phyloP scores from a whole-genome alignment of 306 rosid genomes.

The Oxytropis ochrocephala region DNA sequence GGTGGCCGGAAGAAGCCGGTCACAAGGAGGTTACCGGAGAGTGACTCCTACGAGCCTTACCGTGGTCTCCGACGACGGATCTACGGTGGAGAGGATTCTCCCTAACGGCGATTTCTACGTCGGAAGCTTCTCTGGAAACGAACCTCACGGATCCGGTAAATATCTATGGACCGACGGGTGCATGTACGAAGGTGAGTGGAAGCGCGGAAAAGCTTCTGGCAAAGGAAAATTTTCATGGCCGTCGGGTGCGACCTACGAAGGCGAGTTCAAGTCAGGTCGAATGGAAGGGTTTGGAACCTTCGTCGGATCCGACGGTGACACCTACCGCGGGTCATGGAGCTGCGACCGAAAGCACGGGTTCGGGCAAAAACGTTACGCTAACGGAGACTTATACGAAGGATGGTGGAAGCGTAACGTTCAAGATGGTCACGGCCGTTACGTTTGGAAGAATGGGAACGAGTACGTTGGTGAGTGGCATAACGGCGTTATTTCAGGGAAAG shows the following conservation, averaged over 20 bases:
- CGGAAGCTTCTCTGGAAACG: constrained; percentile 73
- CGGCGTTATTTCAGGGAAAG: constrained; percentile 80
- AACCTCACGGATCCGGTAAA: constrained; percentile 90
- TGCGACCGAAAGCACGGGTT: constrained; percentile 79
- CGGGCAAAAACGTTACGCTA: constrained; percentile 75
- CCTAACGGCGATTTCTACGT: constrained; percentile 91
- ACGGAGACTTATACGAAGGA: constrained; percentile 85
- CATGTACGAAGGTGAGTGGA: constrained; percentile 85
- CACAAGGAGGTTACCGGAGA: constrained; percentile 58
- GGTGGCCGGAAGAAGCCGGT: constrained; percentile 45
- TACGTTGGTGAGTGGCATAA: constrained; percentile 83
- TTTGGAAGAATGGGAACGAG: constrained; percentile 80
- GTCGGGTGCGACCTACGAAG: constrained; percentile 86
- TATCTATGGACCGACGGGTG: constrained; percentile 93
- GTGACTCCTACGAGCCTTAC: constrained; percentile 60
- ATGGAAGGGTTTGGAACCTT: constrained; percentile 85
- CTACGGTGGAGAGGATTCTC: constrained; percentile 44
- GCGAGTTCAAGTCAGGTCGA: constrained; percentile 73
- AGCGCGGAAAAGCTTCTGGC: constrained; percentile 73
- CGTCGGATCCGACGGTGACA: constrained; percentile 68
- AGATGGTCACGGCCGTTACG: constrained; percentile 85
- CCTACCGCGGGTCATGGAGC: constrained; percentile 77
- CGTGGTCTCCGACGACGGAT: constrained; percentile 1
- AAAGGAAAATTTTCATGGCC: constrained; percentile 85
- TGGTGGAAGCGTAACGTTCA: constrained; percentile 83